A percentile compares a stretch with the other conserved stretches of the same genome.
Conservation (phyloP, 2,329 filamentous ascomycete genomes). For the Lachnellula arida region DNA sequence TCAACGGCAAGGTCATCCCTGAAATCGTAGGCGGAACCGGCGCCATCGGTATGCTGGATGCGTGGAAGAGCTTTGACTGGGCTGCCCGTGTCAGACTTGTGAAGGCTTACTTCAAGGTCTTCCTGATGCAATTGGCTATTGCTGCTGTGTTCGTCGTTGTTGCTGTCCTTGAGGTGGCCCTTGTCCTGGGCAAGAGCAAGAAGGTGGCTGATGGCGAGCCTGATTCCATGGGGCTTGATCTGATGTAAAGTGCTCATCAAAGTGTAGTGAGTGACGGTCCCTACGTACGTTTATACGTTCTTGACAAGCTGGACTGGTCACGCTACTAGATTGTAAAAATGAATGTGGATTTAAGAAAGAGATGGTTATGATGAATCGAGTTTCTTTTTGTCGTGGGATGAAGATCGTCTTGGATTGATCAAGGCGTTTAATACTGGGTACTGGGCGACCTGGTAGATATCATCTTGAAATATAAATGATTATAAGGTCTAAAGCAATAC, state of each 20-base stretch:
- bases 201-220: conserved; percentile 6
- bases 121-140: conserved; percentile 48
- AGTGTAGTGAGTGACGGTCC: too few species aligned
- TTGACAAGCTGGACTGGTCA: neutral
- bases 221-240: neutral
- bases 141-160: conserved; percentile 44
- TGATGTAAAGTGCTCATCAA: neutral
- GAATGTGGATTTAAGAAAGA: neutral
- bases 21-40: conserved; percentile 68
- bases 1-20: conserved; percentile 72
- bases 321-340: neutral
- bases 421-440: neutral
- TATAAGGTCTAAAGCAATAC: too few species aligned
- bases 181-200: conserved; percentile 38
- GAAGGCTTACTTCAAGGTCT: conserved; percentile 70
- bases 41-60: conserved; percentile 66
- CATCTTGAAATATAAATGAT: too few species aligned
- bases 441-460: neutral
- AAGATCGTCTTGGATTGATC: neutral
- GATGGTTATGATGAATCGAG: neutral
- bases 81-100: conserved; percentile 68
- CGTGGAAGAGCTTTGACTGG: conserved; percentile 73
- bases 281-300: neutral
- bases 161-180: conserved; percentile 47
- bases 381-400: neutral